Conservation (phyloP, 2,329 filamentous ascomycete genomes). For the Didymella segeticola region DNA sequence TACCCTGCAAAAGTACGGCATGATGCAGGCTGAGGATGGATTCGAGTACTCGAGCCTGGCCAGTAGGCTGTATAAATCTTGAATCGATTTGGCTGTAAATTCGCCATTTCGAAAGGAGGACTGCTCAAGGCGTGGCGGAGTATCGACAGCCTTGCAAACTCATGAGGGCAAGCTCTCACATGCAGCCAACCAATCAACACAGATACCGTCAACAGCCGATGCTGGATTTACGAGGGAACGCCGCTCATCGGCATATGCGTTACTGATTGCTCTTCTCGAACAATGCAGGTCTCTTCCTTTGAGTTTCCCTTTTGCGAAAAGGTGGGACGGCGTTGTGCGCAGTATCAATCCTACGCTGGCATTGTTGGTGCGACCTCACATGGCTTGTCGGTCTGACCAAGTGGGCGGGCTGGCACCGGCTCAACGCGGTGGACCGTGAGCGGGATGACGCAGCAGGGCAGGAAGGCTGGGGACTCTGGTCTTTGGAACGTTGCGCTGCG, state of each 20-base stretch:
- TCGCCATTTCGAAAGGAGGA: neutral
- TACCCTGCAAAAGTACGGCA: slow-evolving; percentile 4
- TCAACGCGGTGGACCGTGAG: slow-evolving; percentile 5
- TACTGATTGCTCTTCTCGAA: slow-evolving; percentile 6
- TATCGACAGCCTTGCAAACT: neutral
- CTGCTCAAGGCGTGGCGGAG: neutral
- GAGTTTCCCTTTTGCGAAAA: slow-evolving; percentile 4
- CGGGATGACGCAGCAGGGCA: slow-evolving; percentile 15
- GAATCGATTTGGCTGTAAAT: neutral
- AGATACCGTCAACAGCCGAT: neutral
- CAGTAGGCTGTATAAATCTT: neutral
- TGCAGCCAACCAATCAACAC: neutral
- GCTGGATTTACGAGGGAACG: neutral
- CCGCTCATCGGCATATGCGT: neutral
- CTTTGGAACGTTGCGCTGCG: neutral
- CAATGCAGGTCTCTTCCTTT: neutral
- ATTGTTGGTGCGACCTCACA: slow-evolving; percentile 16
- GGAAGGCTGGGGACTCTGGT: slow-evolving; percentile 1
- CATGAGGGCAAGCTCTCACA: neutral
- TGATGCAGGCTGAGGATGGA: slow-evolving; percentile 1
- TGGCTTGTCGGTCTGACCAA: slow-evolving; percentile 9
- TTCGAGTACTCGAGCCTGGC: neutral
- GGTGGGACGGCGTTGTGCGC: slow-evolving; percentile 2
- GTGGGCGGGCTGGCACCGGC: slow-evolving; percentile 13
- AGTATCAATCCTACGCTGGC: slow-evolving; percentile 17